Conservation (phyloP, 1,139 yeast genomes). For the Sugiyamaella sp. region DNA sequence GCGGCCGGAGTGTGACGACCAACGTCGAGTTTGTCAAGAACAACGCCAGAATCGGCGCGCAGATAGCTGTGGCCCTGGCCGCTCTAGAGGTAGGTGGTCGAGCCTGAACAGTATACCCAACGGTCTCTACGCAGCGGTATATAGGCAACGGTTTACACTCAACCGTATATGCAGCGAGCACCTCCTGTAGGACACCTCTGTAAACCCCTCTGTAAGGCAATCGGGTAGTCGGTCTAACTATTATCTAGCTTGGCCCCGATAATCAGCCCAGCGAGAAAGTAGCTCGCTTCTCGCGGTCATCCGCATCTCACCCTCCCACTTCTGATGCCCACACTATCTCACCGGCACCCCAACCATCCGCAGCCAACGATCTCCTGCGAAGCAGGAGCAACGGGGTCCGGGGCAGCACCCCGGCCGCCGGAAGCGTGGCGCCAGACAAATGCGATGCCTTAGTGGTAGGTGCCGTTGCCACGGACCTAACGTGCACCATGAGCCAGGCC, state of each 20-base stretch:
- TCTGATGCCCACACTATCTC: neutral
- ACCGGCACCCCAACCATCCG: neutral
- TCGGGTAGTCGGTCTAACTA: too few relatives aligned
- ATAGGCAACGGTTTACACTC: neutral
- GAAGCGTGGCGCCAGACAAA: neutral
- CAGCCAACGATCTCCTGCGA: neutral
- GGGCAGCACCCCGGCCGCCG: neutral
- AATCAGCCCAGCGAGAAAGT: too few relatives aligned
- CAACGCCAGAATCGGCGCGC: constrained; percentile 70
- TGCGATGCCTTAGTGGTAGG: constrained; percentile 57
- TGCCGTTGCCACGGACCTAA: constrained; percentile 75
- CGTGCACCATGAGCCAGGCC: constrained; percentile 43
- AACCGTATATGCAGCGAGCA: too few relatives aligned
- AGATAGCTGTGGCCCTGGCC: constrained; percentile 61
- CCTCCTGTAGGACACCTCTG: too few relatives aligned
- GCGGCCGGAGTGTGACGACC: constrained; percentile 69
- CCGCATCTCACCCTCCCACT: neutral
- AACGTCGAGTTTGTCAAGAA: constrained; percentile 77
- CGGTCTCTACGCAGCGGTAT: neutral
- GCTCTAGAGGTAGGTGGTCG: constrained; percentile 42
- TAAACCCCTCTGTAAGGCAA: too few relatives aligned
- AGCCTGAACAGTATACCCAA: neutral
- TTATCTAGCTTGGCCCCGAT: too few relatives aligned
- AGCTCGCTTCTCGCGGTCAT: too few relatives aligned
- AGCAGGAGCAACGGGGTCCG: neutral